Evolutionary conservation across 208 protist genomes (phyloP).

Genomic region (Endotrypanum monterogeii): DNA sequence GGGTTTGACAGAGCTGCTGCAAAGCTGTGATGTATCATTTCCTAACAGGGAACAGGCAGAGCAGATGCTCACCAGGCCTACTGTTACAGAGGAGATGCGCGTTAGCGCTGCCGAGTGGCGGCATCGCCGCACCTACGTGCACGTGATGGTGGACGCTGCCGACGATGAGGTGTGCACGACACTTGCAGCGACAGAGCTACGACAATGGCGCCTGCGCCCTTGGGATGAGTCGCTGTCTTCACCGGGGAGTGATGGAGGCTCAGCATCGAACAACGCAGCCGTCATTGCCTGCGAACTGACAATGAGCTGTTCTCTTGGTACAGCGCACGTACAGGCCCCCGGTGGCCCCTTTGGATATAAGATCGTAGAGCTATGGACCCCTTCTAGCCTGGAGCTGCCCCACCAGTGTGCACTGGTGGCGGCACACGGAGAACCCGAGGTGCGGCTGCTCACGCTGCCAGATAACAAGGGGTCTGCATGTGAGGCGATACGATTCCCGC

Average conservation of each 20-base stretch:
- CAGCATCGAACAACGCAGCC: not conserved
- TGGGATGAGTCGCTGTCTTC: slow-evolving; percentile 11
- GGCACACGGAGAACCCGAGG: slow-evolving; percentile 7
- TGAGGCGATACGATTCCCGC: slow-evolving; percentile 18
- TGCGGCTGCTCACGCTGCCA: slow-evolving; percentile 20
- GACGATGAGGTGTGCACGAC: slow-evolving; percentile 58
- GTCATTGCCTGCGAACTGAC: slow-evolving; percentile 10
- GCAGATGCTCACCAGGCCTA: not conserved
- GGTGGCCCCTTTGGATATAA: slow-evolving; percentile 11
- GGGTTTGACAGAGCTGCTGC: slow-evolving; percentile 36
- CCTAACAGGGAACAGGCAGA: not conserved
- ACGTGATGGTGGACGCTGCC: slow-evolving; percentile 38
- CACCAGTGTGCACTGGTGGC: slow-evolving; percentile 1
- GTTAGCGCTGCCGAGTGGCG: slow-evolving; percentile 14
- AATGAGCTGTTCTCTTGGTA: slow-evolving; percentile 1
- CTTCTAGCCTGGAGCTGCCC: not conserved
- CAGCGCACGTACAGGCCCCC: not conserved
- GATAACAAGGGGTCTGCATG: not conserved
- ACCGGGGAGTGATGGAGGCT: not conserved
- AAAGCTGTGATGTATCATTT: not conserved
- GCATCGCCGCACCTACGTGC: slow-evolving; percentile 27
- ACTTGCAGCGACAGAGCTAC: slow-evolving; percentile 27
- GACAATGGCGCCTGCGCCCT: slow-evolving; percentile 30
- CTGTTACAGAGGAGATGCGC: not conserved
- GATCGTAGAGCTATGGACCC: slow-evolving; percentile 11